Conservation (phyloP, 2,329 filamentous ascomycete genomes). For the Arthrobotrys iridis region DNA sequence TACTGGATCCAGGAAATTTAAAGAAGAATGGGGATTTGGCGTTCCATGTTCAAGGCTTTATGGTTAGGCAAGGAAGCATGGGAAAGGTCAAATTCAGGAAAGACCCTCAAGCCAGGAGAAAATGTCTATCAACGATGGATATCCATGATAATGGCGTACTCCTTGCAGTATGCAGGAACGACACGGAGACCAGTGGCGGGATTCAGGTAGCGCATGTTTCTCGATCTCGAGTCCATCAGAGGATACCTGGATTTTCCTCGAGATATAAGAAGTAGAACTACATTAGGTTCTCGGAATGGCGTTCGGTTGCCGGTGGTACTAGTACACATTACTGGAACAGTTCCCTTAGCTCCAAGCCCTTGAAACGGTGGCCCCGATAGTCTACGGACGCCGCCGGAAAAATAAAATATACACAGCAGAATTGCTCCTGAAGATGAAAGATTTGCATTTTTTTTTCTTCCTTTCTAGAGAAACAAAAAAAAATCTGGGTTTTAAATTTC, state of each 20-base stretch:
- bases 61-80: conserved; percentile 15
- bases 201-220: conserved; percentile 32
- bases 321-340: conserved; percentile 23
- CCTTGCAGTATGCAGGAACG: conserved; percentile 46
- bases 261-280: conserved; percentile 24
- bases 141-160: conserved; percentile 14
- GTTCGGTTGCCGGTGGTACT: conserved; percentile 32
- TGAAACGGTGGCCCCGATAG: conserved; percentile 44
- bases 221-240: conserved; percentile 8
- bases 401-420: conserved; percentile 16
- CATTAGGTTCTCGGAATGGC: conserved; percentile 48
- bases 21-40: conserved; percentile 45
- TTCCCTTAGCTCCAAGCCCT: conserved; percentile 26
- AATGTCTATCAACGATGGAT: conserved; percentile 34
- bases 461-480: neutral
- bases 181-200: conserved; percentile 33
- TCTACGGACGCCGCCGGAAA: conserved; percentile 41
- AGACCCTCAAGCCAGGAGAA: conserved; percentile 4
- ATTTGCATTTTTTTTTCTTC: neutral
- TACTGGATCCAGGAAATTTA: conserved; percentile 37
- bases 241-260: conserved; percentile 10
- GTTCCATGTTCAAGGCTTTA: conserved; percentile 46
- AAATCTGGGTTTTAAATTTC: conserved; percentile 9
- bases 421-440: neutral
- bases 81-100: conserved; percentile 2